phyloP scores from a whole-genome alignment of 116 monocot species.

The Papilionanthe hybrid region DNA sequence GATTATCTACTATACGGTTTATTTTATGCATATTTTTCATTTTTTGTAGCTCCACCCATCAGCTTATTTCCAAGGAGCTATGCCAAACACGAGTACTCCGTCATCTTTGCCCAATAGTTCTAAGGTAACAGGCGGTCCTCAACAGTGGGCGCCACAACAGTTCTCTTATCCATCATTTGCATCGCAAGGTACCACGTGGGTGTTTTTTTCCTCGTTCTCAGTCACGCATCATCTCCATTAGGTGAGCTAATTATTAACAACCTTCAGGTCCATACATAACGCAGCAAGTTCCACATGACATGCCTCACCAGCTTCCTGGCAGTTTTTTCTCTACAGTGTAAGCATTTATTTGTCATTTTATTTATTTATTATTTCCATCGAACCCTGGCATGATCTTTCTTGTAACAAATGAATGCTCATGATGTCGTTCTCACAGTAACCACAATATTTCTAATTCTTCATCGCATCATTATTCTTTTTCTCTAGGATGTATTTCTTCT shows the following conservation, averaged over 20 bases:
- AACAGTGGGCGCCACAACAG: conserved; percentile 34
- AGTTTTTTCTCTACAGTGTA: conserved; percentile 39
- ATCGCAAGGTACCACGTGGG: conserved; percentile 24
- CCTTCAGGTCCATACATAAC: conserved; percentile 57
- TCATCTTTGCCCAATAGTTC: conserved; percentile 32
- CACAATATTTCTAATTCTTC: neutral
- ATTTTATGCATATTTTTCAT: neutral
- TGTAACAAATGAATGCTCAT: neutral
- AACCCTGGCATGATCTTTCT: neutral
- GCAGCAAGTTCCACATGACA: conserved; percentile 53
- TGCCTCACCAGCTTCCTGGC: conserved; percentile 36
- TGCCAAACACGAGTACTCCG: conserved; percentile 25
- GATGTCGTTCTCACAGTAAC: too few relatives aligned
- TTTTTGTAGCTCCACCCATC: conserved; percentile 55
- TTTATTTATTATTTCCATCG: neutral
- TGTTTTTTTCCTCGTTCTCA: conserved; percentile 6
- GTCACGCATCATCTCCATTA: neutral
- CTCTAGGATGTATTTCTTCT: neutral
- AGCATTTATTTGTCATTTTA: conserved; percentile 1
- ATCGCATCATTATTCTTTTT: neutral
- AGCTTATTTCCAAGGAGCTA: conserved; percentile 52
- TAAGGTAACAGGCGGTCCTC: conserved; percentile 42
- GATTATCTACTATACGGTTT: neutral
- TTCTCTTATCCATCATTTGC: conserved; percentile 23
- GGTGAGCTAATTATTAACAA: conserved; percentile 15